Base-by-base conservation (phyloP, 164 flowering plant genomes). In the Chimonanthus praecox region DNA sequence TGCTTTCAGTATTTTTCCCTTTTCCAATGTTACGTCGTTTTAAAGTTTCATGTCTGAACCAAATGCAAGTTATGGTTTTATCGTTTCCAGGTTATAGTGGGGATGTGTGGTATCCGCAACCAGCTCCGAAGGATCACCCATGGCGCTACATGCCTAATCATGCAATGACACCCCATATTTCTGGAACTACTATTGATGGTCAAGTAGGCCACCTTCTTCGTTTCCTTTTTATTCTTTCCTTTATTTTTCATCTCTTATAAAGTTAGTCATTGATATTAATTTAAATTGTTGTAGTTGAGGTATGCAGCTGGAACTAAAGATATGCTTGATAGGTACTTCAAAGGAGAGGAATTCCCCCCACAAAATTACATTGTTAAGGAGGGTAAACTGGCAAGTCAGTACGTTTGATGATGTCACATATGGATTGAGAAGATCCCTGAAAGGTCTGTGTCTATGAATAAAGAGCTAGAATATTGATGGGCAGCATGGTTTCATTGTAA, bases 101-200 rank as follows among this genome's bases (percentile, higher is more conserved):
- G n/a, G 99, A 96, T 86, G 99, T 94, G 63, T 95, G 99, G 99
- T 58, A 82, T 65, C 99, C 98, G 15, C 98, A 95, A 76, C 99
- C 99, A 79, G 98, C 99, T 72, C 99, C 97, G 2, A 93, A 92
- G 81, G 98, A 95, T 78, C 99, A 93, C 73, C 98, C 98, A 67
- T 95, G 99, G 99, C 81, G 99, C 2, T 85, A 88, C 88, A 95
- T 93, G 99, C 99, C 98, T 61, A 95, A 93, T 82, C 97, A 95
- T 3, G 99, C 99, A 58, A 95, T 95, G 99, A 95, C 99, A 13
- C 99, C 99, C 54, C 99, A 96, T 78, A 84, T 90, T 45, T 96
- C 99, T 54, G 99, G 99, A 49, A 94, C 99, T 73, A 96, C 99
- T 64, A 96, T 96, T 78, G 99, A 96, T 81, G 98, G 85, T 49